phyloP scores from a whole-genome alignment of 148 eudicot species.

The Fallopia convolvulus region DNA sequence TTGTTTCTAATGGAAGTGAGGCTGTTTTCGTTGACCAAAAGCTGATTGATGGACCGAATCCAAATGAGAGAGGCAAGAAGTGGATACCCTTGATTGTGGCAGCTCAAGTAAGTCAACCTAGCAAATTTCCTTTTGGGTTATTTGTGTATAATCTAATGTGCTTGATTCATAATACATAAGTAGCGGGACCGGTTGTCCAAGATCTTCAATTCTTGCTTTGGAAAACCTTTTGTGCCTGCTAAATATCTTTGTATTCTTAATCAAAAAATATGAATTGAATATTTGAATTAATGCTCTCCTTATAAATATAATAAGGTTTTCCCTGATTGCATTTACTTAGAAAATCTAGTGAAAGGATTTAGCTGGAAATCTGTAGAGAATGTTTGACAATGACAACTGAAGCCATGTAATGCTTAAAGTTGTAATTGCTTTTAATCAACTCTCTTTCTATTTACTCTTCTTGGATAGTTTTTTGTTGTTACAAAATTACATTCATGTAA shows the following conservation, averaged over 20 bases:
- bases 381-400: too few species aligned
- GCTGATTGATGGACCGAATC: slow-evolving; percentile 89
- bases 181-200: too few species aligned
- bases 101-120: slow-evolving; percentile 47
- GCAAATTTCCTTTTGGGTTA: not conserved
- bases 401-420: too few species aligned
- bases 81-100: slow-evolving; percentile 67
- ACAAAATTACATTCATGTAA: slow-evolving; percentile 12
- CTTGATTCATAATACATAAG: not conserved
- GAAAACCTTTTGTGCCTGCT: too few species aligned
- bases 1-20: slow-evolving; percentile 57
- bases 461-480: slow-evolving; percentile 49
- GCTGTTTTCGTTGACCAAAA: slow-evolving; percentile 68
- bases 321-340: too few species aligned
- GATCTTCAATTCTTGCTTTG: too few species aligned
- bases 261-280: too few species aligned
- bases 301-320: not conserved
- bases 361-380: not conserved
- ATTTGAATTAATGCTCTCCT: too few species aligned
- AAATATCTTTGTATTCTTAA: too few species aligned
- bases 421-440: not conserved
- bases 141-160: not conserved
- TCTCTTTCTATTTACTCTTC: not conserved
- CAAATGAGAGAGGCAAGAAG: slow-evolving; percentile 60
- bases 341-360: not conserved